A percentile compares a stretch with the other conserved stretches of the same genome.
Conservation (phyloP, 306 rosid genomes). For the Nissolia schottii region DNA sequence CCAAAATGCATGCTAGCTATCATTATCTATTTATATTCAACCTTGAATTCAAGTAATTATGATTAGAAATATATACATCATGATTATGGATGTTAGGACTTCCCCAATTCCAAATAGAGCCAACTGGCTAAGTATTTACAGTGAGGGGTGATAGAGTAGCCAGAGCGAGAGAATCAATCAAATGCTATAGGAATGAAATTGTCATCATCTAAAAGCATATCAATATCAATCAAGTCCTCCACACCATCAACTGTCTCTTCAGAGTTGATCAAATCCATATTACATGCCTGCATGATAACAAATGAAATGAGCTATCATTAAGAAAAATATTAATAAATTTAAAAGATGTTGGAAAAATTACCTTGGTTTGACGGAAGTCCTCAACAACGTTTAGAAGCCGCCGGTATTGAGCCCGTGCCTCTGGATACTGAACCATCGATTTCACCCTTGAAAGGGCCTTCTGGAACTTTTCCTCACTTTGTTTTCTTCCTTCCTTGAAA, state of each 20-base stretch:
- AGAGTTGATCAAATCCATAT: conserved; percentile 36
- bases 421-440: conserved; percentile 95
- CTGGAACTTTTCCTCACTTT: conserved; percentile 79
- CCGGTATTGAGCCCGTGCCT: conserved; percentile 89
- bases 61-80: conserved; percentile 43
- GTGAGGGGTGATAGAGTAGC: conserved; percentile 14
- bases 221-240: conserved; percentile 71
- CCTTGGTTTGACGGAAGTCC: conserved; percentile 76
- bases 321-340: background rate
- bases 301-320: conserved; percentile 16
- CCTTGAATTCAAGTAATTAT: conserved; percentile 25
- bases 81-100: conserved; percentile 31
- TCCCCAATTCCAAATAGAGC: conserved; percentile 37
- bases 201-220: conserved; percentile 66
- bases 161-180: conserved; percentile 38
- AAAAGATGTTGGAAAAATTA: conserved; percentile 8
- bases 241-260: conserved; percentile 56
- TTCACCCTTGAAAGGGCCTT: conserved; percentile 88
- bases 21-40: conserved; percentile 32
- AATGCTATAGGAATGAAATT: conserved; percentile 68
- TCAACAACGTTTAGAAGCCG: conserved; percentile 79
- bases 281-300: conserved; percentile 35
- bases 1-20: conserved; percentile 29
- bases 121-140: conserved; percentile 39
- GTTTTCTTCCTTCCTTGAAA: conserved; percentile 81